Evolutionary conservation across 2,329 filamentous ascomycete species (phyloP).

Genomic region (Pyrenophora seminiperda): DNA sequence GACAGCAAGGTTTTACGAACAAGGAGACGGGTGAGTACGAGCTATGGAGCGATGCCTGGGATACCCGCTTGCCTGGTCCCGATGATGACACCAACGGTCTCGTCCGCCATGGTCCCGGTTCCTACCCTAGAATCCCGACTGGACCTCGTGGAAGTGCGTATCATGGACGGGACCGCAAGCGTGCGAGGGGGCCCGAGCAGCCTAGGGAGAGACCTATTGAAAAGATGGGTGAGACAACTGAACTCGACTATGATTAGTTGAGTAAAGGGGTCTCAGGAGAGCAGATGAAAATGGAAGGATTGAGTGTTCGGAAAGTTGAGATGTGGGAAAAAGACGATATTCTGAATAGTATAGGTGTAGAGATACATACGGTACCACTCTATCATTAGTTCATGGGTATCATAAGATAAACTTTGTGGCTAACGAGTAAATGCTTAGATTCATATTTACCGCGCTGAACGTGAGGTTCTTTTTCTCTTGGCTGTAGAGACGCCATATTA

Average conservation of each 20-base stretch:
- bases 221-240: background rate
- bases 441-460: no score
- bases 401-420: no score
- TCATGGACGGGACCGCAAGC: background rate
- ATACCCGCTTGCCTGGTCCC: constrained; percentile 4
- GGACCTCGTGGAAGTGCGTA: background rate
- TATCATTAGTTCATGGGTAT: no score
- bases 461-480: no score
- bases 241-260: background rate
- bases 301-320: no score
- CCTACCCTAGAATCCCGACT: background rate
- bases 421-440: no score
- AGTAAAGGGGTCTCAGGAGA: no score
- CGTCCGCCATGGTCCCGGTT: background rate
- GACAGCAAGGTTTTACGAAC: constrained; percentile 23
- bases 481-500: no score
- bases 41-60: constrained; percentile 1
- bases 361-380: no score
- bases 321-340: no score
- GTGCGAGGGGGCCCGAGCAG: background rate
- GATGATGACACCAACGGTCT: constrained; percentile 22
- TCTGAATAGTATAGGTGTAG: no score
- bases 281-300: no score
- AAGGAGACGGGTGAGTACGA: constrained; percentile 10
- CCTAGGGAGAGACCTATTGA: background rate